phyloP scores from a whole-genome alignment of 306 rosid species.

The Medicago arabica region DNA sequence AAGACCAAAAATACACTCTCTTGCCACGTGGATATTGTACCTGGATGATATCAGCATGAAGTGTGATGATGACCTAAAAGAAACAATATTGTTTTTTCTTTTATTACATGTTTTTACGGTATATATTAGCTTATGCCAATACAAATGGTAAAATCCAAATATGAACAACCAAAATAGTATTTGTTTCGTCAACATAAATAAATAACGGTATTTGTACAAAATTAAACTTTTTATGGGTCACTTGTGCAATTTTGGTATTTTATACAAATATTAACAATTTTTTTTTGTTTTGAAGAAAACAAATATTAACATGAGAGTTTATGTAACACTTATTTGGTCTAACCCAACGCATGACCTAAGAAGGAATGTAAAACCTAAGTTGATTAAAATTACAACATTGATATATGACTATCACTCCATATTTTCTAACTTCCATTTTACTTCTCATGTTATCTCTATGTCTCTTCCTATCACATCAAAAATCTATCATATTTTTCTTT shows the following conservation, averaged over 20 bases:
- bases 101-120: neutral
- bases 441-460: too few relatives aligned
- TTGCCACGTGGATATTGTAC: conserved; percentile 70
- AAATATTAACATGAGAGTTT: too few relatives aligned
- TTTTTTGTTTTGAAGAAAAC: too few relatives aligned
- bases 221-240: neutral
- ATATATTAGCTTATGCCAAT: neutral
- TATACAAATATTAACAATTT: too few relatives aligned
- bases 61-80: conserved; percentile 69
- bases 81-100: neutral
- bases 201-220: neutral
- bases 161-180: neutral
- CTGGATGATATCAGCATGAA: conserved; percentile 88
- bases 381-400: too few relatives aligned
- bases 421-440: too few relatives aligned
- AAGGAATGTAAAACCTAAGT: too few relatives aligned
- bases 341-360: too few relatives aligned
- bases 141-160: neutral
- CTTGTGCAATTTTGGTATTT: neutral
- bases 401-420: too few relatives aligned
- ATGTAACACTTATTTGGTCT: too few relatives aligned
- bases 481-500: too few relatives aligned
- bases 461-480: too few relatives aligned
- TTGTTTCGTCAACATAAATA: neutral
- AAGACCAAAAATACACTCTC: conserved; percentile 57